A percentile compares a stretch with the other conserved stretches of the same genome.
These are phyloP conservation scores for Baorangia bicolor DNA, from an alignment of 768 basidiomycete genomes.

Conservation along the genomic window DNA sequence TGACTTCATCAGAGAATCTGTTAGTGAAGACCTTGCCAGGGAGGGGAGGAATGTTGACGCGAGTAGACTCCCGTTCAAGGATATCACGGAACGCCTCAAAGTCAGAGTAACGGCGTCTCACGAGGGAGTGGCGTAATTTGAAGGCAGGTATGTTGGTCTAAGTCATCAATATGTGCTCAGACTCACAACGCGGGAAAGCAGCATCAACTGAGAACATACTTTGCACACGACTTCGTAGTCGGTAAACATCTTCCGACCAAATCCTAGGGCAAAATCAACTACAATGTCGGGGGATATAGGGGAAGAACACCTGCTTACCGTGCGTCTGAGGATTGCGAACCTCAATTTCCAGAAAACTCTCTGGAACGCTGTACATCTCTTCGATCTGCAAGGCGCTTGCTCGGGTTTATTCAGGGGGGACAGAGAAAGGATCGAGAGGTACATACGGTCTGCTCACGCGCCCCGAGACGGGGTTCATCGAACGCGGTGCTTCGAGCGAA, in stretches of 20 bases:
- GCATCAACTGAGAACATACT: slow-evolving; percentile 40
- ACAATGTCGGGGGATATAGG: neutral
- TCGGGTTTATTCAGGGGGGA: slow-evolving; percentile 31
- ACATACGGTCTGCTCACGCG: slow-evolving; percentile 59
- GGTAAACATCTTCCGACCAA: slow-evolving; percentile 98
- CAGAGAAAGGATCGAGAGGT: neutral
- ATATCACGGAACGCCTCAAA: slow-evolving; percentile 98
- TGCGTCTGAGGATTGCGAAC: slow-evolving; percentile 97
- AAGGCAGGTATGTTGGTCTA: slow-evolving; percentile 99
- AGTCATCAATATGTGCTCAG: neutral
- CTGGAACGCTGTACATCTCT: slow-evolving; percentile 98
- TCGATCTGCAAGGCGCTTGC: slow-evolving; percentile 65
- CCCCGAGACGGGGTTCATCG: slow-evolving; percentile 49
- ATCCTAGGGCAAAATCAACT: slow-evolving; percentile 44
- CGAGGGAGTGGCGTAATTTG: slow-evolving; percentile 90
- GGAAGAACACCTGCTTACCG: slow-evolving; percentile 43
- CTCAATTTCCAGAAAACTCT: slow-evolving; percentile 97
- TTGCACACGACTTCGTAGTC: slow-evolving; percentile 99
- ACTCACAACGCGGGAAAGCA: neutral
- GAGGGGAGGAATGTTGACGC: slow-evolving; percentile 96
- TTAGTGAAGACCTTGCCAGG: slow-evolving; percentile 99
- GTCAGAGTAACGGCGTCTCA: slow-evolving; percentile 86
- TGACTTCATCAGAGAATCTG: slow-evolving; percentile 96
- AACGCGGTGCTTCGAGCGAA: slow-evolving; percentile 62
- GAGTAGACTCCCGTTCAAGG: slow-evolving; percentile 92